Base-by-base conservation (phyloP, 148 eudicot species). In the Vaccinium corymbosum region DNA sequence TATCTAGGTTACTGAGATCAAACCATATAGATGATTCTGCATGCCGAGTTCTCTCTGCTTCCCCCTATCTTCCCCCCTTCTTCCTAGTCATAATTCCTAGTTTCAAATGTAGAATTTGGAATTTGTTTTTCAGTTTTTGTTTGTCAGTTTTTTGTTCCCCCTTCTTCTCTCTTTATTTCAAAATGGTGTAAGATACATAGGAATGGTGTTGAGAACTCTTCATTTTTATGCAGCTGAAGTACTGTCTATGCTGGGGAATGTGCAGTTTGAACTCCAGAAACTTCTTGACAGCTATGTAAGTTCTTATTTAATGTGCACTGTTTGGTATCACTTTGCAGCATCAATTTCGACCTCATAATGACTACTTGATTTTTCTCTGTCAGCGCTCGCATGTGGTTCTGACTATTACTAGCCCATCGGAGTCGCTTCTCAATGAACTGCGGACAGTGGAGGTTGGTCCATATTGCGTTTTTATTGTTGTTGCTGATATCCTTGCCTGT, bases 371-470 rank as follows among this genome's bases (percentile, higher is more conserved):
- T 68, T 86, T 59, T 88, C 42, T 29, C 73, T 83, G 6, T 64
- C 97, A 97, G 98, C 98, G 99, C 16, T 91, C 98, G 48, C 92
- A 97, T 86, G 88, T 97, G 59, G 82, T 86, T 81, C 81, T 88
- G 82, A 97, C 99, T 25, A 92, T 97, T 80, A 93, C 98, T 61
- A 92, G 91, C 76, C 99, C 99, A 71, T 94, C 97, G 32, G 97
- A 97, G 81, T 97, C 98, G 64, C 98, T 97, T 87, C 92, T 97
- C 59, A 90, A 88, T 88, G 98, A 97, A 88, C 99, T 97, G 82
- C 92, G 91, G 83, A 94, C 94, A 70, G 98, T 97, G 83, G 98
- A 96, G 99, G 99, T 96, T 86, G 82, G 94, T 85, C 25, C 75
- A 56, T 82, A 78, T 15, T 22, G 55, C 3, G 9, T 84, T 16